A percentile compares a stretch with the other conserved stretches of the same genome.
These are phyloP conservation scores for Amylostereum areolatum DNA, from an alignment of 1,284 basidiomycete genomes.

Conservation along the genomic window DNA sequence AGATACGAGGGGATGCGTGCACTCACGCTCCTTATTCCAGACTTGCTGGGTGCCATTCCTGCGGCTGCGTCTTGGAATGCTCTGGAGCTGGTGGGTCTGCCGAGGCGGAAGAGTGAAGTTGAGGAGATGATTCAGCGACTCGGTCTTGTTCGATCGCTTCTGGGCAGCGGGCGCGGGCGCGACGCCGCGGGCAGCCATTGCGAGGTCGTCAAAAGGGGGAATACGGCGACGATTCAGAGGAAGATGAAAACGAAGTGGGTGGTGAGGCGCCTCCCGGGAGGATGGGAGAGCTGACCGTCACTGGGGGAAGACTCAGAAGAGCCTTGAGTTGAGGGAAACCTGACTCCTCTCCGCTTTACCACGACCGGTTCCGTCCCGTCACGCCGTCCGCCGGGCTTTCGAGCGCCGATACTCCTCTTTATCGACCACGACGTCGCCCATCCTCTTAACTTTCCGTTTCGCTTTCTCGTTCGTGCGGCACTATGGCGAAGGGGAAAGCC, in stretches of 20 bases:
- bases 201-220: background rate
- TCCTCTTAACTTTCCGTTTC: background rate
- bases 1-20: constrained; percentile 2
- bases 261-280: too few relatives aligned
- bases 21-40: constrained; percentile 86
- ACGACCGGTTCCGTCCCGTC: too few relatives aligned
- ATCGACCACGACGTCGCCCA: background rate
- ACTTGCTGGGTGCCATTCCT: constrained; percentile 56
- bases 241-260: too few relatives aligned
- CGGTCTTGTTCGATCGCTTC: constrained; percentile 62
- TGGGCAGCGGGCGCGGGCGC: constrained; percentile 26
- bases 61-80: constrained; percentile 67
- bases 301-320: too few relatives aligned
- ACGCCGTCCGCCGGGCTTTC: too few relatives aligned
- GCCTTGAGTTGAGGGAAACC: too few relatives aligned
- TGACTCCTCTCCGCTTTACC: too few relatives aligned
- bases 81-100: constrained; percentile 50
- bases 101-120: constrained; percentile 82
- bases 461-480: background rate
- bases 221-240: too few relatives aligned
- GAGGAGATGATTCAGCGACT: constrained; percentile 72
- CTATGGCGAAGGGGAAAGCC: constrained; percentile 79
- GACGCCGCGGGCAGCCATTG: constrained; percentile 23
- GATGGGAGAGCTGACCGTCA: too few relatives aligned
- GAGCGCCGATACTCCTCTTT: too few relatives aligned